These are phyloP conservation scores for Priceomyces haplophilus DNA, from an alignment of 805 yeast species.

Conservation along the genomic window DNA sequence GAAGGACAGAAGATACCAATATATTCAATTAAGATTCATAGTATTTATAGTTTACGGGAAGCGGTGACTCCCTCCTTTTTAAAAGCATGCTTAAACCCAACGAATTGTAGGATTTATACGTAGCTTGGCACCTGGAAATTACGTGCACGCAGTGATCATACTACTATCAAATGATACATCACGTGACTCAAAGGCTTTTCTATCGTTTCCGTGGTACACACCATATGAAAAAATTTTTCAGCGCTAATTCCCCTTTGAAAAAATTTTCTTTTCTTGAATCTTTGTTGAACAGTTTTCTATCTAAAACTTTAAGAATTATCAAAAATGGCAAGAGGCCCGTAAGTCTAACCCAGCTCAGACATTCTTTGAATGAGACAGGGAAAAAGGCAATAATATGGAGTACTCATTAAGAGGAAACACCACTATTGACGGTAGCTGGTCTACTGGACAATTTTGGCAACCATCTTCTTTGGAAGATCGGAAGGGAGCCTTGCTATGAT, in stretches of 20 bases:
- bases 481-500: conserved; percentile 52
- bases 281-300: conserved; percentile 2
- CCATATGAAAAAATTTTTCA: conserved; percentile 5
- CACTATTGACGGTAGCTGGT: conserved; percentile 4
- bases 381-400: not conserved
- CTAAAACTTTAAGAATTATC: conserved; percentile 21
- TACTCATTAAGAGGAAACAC: conserved; percentile 1
- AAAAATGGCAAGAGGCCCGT: conserved; percentile 55
- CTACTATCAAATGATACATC: not conserved
- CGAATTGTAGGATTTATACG: not conserved
- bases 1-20: not conserved
- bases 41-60: not conserved
- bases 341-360: conserved; percentile 27
- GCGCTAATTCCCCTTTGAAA: conserved; percentile 7
- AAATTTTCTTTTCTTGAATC: conserved; percentile 8
- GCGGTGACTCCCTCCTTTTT: not conserved
- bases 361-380: not conserved
- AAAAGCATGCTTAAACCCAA: not conserved
- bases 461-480: conserved; percentile 18
- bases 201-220: not conserved
- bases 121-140: too few species aligned
- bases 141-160: too few species aligned
- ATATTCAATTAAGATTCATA: not conserved
- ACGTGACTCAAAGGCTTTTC: not conserved
- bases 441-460: conserved; percentile 3